Evolutionary conservation across 2,329 filamentous ascomycete species (phyloP).

Genomic region (Phialophora chinensis): DNA sequence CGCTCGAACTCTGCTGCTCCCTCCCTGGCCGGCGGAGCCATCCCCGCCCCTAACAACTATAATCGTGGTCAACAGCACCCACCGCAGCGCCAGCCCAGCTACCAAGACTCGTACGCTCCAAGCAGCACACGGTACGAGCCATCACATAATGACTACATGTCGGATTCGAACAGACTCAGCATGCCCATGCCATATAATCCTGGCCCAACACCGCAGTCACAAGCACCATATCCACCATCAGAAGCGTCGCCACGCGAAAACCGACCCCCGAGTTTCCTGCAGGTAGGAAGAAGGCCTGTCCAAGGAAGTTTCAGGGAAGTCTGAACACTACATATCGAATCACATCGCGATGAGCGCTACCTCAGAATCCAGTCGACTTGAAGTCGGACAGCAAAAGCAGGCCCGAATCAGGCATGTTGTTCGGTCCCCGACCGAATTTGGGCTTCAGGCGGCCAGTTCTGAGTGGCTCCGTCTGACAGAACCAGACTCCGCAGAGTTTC

Average conservation of each 20-base stretch:
- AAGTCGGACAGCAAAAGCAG: neutral
- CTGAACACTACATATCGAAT: slow-evolving; percentile 24
- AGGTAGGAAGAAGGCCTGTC: slow-evolving; percentile 48
- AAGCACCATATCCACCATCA: slow-evolving; percentile 8
- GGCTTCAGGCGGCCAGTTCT: neutral
- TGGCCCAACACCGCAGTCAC: slow-evolving; percentile 8
- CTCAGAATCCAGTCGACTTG: neutral
- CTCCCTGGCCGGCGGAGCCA: slow-evolving; percentile 17
- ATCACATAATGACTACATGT: slow-evolving; percentile 22
- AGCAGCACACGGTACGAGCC: slow-evolving; percentile 33
- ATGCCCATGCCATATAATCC: slow-evolving; percentile 24
- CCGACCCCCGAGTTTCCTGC: slow-evolving; percentile 49
- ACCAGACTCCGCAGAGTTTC: neutral
- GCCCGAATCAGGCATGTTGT: neutral
- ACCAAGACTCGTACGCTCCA: slow-evolving; percentile 29
- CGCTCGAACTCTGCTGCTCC: slow-evolving; percentile 27
- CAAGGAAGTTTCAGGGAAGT: slow-evolving; percentile 47
- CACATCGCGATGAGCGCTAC: neutral
- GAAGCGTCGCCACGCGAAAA: slow-evolving; percentile 37
- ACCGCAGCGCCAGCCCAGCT: slow-evolving; percentile 37
- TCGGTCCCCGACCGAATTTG: neutral
- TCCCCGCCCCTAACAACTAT: slow-evolving; percentile 28
- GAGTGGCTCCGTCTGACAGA: neutral
- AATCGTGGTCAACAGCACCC: slow-evolving; percentile 39
- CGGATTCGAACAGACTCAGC: slow-evolving; percentile 22